Evolutionary conservation across 2,329 filamentous ascomycete genomes (phyloP), one percentile per base, ranked within the genome.

Genomic region (Aspergillus carbonarius): DNA sequence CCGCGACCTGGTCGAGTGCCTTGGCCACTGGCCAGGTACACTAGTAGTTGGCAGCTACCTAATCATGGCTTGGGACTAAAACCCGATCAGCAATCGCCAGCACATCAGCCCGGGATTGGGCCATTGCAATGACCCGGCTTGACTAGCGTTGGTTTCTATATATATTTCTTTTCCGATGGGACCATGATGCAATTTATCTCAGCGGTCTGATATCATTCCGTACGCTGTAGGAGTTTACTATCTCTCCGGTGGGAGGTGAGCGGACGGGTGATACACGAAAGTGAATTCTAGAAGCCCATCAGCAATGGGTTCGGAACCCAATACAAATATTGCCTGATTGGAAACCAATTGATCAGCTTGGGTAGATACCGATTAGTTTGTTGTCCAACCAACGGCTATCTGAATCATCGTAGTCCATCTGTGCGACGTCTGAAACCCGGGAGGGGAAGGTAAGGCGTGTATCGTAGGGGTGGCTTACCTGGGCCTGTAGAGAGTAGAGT

Each of bases 41-140:
- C n/a, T 25, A 37, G 37, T n/a, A 40, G 34, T 42, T 44, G 51
- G 27, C 51, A 25, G 51, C 51, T 40, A 44, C 39, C 51, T 42
- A 25, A 54, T 44, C 25, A 44, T 54, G 51, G 40, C 51, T 23
- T 32, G 51, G 51, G 39, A 34, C 51, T 44, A 48, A 56, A 48
- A 34, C 47, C 54, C 37, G 25, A 18, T n/a, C 47, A 46, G 54
- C 23, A 34, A 18, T 37, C 32, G 55, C 55, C 55, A 57, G 55
- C 55, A 50, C 55, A 57, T 46, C n/a, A 25, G 39, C 40, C 25
- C 15, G 10, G 51, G 51, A 54, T 54, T 54, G 51, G 51, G 51
- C 37, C 51, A 54, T 54, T 18, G 39, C 39, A 8, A 20, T 35
- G 54, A 18, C 55, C 46, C 32, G 46, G 39, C 37, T 35, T 51